These are phyloP conservation scores for Dictyophora rubrovolvata DNA, from an alignment of 768 basidiomycete species.

Conservation along the genomic window DNA sequence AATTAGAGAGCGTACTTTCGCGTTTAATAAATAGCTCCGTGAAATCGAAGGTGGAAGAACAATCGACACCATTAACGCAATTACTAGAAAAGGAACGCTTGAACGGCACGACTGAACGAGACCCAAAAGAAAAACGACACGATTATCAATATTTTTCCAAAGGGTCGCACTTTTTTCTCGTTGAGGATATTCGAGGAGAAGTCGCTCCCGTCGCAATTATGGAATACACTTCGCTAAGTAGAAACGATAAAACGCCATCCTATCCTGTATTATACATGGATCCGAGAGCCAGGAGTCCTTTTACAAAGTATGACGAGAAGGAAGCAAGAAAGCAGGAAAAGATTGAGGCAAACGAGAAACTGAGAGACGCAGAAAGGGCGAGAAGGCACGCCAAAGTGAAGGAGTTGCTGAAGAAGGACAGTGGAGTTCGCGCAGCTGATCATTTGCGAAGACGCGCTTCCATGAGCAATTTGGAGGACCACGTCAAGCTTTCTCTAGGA, in stretches of 20 bases:
- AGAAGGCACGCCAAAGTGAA: slow-evolving; percentile 21
- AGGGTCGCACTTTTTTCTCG: slow-evolving; percentile 66
- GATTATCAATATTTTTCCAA: slow-evolving; percentile 83
- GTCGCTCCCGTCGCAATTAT: slow-evolving; percentile 76
- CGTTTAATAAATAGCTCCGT: slow-evolving; percentile 19
- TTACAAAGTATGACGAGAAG: slow-evolving; percentile 63
- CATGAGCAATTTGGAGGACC: slow-evolving; percentile 42
- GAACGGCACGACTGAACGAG: slow-evolving; percentile 83
- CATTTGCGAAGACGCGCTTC: slow-evolving; percentile 69
- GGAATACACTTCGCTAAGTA: slow-evolving; percentile 58
- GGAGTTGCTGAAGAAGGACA: slow-evolving; percentile 21
- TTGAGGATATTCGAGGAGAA: slow-evolving; percentile 83
- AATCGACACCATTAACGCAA: slow-evolving; percentile 40
- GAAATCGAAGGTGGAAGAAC: slow-evolving; percentile 22
- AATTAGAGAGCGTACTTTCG: slow-evolving; percentile 11
- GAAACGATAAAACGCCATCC: slow-evolving; percentile 39
- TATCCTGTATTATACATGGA: slow-evolving; percentile 86
- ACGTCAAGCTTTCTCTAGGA: slow-evolving; percentile 30
- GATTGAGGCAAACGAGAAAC: slow-evolving; percentile 29
- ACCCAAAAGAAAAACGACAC: slow-evolving; percentile 77
- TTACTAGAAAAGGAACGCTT: slow-evolving; percentile 57
- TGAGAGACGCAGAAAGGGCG: slow-evolving; percentile 30
- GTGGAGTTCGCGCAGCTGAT: slow-evolving; percentile 24
- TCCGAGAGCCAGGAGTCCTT: slow-evolving; percentile 62
- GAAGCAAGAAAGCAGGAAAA: slow-evolving; percentile 62